Conservation (phyloP, 768 basidiomycete genomes). For the Mrakia hoshinonis region DNA sequence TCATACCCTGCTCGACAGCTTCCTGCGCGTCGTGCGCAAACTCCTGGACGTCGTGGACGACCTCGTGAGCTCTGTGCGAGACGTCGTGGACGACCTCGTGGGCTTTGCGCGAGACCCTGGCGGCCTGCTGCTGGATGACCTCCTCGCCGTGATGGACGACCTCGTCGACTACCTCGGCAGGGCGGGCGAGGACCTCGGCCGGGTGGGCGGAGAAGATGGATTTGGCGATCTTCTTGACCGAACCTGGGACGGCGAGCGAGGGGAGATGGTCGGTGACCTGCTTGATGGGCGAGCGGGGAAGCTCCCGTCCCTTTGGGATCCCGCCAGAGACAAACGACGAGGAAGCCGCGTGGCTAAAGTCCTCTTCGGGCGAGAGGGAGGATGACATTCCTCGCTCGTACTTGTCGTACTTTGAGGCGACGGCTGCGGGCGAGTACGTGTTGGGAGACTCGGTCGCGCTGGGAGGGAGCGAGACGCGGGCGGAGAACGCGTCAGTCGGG, state of each 20-base stretch:
- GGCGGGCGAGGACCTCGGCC: background rate
- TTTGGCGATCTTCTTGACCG: background rate
- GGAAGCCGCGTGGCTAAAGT: background rate
- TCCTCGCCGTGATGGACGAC: background rate
- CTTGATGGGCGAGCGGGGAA: slow-evolving; percentile 9
- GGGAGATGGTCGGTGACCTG: slow-evolving; percentile 7
- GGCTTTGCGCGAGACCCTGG: background rate
- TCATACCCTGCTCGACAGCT: background rate
- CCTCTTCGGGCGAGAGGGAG: slow-evolving; percentile 2
- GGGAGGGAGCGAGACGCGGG: background rate
- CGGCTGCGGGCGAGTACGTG: background rate
- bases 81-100: background rate
- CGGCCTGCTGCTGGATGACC: background rate
- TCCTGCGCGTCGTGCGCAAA: slow-evolving; percentile 3
- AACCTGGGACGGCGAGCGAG: background rate
- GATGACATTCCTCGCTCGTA: background rate
- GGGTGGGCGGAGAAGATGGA: background rate
- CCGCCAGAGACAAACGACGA: background rate
- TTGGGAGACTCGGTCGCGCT: background rate
- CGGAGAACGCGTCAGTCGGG: background rate
- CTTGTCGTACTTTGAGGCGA: background rate
- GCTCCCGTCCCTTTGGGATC: background rate
- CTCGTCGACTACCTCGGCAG: slow-evolving; percentile 1
- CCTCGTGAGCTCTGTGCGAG: background rate
- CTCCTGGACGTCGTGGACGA: background rate